Conservation (phyloP, 768 basidiomycete genomes). For the Suillus occidentalis region DNA sequence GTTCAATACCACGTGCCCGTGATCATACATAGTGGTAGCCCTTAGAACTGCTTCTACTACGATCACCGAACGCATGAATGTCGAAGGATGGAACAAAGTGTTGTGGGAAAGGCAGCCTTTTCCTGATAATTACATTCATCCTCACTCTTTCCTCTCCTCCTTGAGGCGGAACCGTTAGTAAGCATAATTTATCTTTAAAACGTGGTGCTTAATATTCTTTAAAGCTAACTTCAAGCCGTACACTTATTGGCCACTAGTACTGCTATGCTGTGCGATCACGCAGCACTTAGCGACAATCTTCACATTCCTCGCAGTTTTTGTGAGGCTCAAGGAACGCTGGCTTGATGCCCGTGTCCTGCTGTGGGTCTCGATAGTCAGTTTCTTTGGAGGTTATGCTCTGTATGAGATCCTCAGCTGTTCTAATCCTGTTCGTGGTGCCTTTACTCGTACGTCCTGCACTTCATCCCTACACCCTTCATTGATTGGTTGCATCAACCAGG, state of each 20-base stretch:
- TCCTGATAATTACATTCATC: slow-evolving; percentile 86
- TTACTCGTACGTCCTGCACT: slow-evolving; percentile 26
- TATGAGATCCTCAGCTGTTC: slow-evolving; percentile 59
- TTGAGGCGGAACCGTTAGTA: slow-evolving; percentile 75
- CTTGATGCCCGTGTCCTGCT: slow-evolving; percentile 73
- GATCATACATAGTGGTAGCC: slow-evolving; percentile 4
- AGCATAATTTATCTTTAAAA: slow-evolving; percentile 5
- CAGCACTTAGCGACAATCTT: slow-evolving; percentile 83
- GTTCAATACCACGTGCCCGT: slow-evolving; percentile 17
- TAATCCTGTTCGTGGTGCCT: slow-evolving; percentile 26
- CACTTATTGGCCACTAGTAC: slow-evolving; percentile 70
- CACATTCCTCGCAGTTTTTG: slow-evolving; percentile 80
- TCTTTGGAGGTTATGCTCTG: slow-evolving; percentile 55
- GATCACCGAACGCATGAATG: slow-evolving; percentile 23
- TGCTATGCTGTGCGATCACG: slow-evolving; percentile 72
- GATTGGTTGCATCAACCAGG: slow-evolving; percentile 40
- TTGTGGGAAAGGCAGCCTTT: slow-evolving; percentile 77
- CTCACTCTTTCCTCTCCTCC: slow-evolving; percentile 70
- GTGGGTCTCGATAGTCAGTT: slow-evolving; percentile 59
- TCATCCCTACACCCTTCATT: slow-evolving; percentile 6
- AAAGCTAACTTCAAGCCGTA: slow-evolving; percentile 81
- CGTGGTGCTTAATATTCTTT: slow-evolving; percentile 11
- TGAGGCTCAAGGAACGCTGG: slow-evolving; percentile 58
- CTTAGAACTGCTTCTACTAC: background rate
- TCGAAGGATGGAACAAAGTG: slow-evolving; percentile 61